Base-by-base conservation (phyloP, 768 basidiomycete genomes). In the Pholiota conissans region DNA sequence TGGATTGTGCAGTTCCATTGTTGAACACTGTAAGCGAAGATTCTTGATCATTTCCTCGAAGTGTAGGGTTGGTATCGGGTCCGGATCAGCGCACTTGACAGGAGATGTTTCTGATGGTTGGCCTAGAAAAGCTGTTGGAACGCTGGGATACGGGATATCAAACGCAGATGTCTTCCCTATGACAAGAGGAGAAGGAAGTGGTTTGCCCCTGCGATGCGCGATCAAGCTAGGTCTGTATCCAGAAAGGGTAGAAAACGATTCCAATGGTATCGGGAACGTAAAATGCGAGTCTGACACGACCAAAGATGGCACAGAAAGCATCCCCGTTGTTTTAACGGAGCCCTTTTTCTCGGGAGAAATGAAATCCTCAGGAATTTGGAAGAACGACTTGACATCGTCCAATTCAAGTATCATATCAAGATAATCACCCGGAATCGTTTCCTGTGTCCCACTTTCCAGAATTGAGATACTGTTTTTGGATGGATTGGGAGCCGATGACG, bases 21-120 rank as follows among this genome's bases (percentile, higher is more conserved):
- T 50, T 48, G 64, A 59, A 57, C 78, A 79, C 60, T 77, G 73
- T 10, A 71, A 67, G 45, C 77, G 72, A 49, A 81, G 71, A 56
- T 70, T 77, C n/a, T 65, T 68, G 16, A 81, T 72, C 80, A 81
- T 81, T 27, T 78, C 75, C 59, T 76, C 69, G 13, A 79, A 66
- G 59, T 70, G 47, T 29, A 39, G 35, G 6, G 34, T 37, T 56
- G 6, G 34, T 13, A 24, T 55, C 2, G 42, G 18, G 18, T 29
- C 28, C 20, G 49, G 42, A 42, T 63, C 51, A 39, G 51, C 55
- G 29, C 45, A 18, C n/a, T 53, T 53, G n/a, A 61, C 56, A 26
- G 70, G 69, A 37, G 68, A 68, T 57, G 75, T 70, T n/a, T 59
- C 62, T 11, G 75, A 73, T n/a, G 76, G 74, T 24, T 75, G 73